Conservation (phyloP, 164 flowering plant species). For the Sextonia rubra region DNA sequence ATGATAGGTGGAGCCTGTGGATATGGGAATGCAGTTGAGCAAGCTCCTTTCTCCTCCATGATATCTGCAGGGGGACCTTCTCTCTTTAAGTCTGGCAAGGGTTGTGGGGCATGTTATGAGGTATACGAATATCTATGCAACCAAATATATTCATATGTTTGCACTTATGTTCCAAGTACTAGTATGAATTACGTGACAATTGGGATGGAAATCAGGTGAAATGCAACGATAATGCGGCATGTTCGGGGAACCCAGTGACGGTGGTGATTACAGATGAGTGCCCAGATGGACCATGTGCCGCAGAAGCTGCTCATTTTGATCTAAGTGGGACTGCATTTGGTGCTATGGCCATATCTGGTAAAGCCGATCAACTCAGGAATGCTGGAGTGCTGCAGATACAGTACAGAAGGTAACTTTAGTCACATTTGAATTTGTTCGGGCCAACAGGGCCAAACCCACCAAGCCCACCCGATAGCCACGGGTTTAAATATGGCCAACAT, state of each 20-base stretch:
- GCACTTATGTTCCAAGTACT: neutral
- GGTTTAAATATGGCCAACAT: too few relatives aligned
- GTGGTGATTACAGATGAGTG: conserved; percentile 56
- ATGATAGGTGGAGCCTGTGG: conserved; percentile 75
- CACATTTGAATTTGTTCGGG: too few relatives aligned
- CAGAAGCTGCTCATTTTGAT: conserved; percentile 53
- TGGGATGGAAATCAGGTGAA: conserved; percentile 34
- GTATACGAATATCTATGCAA: conserved; percentile 13
- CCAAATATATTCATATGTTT: neutral
- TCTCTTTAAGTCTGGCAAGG: conserved; percentile 47
- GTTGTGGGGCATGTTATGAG: conserved; percentile 75
- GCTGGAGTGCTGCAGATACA: conserved; percentile 50
- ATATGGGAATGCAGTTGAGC: conserved; percentile 39
- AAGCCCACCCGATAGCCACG: too few relatives aligned
- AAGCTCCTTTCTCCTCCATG: conserved; percentile 26
- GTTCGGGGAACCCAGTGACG: conserved; percentile 50
- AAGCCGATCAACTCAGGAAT: conserved; percentile 39
- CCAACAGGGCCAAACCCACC: too few relatives aligned
- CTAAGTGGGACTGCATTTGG: conserved; percentile 78
- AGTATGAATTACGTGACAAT: neutral
- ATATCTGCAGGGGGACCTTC: conserved; percentile 25
- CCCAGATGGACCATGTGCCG: conserved; percentile 32
- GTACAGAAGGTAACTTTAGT: conserved; percentile 12
- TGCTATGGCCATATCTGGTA: conserved; percentile 60
- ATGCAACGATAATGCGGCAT: conserved; percentile 34